These are phyloP conservation scores for Cercospora nicotianae DNA, from an alignment of 2,329 filamentous ascomycete species.

Conservation along the genomic window DNA sequence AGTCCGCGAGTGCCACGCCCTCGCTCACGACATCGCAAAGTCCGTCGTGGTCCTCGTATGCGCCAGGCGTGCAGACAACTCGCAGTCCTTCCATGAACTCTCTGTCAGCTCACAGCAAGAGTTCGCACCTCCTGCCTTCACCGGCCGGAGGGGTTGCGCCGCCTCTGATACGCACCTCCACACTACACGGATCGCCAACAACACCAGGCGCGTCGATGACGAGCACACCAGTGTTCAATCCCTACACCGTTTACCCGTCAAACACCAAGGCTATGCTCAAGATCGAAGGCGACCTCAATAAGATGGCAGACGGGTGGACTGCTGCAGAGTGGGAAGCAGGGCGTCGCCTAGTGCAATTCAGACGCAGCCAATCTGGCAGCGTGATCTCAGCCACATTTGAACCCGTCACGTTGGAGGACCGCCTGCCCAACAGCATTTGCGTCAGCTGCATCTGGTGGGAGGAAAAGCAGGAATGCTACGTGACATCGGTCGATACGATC, in stretches of 20 bases:
- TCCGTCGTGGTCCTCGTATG: conserved; percentile 37
- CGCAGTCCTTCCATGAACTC: conserved; percentile 35
- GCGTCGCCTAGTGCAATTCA: conserved; percentile 85
- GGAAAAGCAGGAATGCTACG: conserved; percentile 84
- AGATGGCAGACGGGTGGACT: conserved; percentile 82
- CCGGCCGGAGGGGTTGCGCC: conserved; percentile 53
- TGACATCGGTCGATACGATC: conserved; percentile 96
- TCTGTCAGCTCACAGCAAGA: conserved; percentile 29
- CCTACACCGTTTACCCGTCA: conserved; percentile 72
- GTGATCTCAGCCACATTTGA: conserved; percentile 79
- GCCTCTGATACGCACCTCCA: conserved; percentile 66
- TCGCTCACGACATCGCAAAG: conserved; percentile 38
- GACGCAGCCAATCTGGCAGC: conserved; percentile 75
- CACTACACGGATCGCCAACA: conserved; percentile 57
- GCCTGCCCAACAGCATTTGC: conserved; percentile 81
- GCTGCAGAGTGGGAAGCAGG: conserved; percentile 76
- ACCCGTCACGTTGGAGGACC: conserved; percentile 74
- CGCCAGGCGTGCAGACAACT: conserved; percentile 25
- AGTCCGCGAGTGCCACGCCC: conserved; percentile 29
- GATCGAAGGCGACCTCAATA: conserved; percentile 78
- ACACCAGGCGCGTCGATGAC: conserved; percentile 41
- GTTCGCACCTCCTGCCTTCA: conserved; percentile 45
- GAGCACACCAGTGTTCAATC: conserved; percentile 61
- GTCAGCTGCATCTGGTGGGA: conserved; percentile 98
- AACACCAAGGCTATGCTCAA: conserved; percentile 77